Evolutionary conservation across 179 eudicot species (phyloP).

Genomic region (Dionaea muscipula): DNA sequence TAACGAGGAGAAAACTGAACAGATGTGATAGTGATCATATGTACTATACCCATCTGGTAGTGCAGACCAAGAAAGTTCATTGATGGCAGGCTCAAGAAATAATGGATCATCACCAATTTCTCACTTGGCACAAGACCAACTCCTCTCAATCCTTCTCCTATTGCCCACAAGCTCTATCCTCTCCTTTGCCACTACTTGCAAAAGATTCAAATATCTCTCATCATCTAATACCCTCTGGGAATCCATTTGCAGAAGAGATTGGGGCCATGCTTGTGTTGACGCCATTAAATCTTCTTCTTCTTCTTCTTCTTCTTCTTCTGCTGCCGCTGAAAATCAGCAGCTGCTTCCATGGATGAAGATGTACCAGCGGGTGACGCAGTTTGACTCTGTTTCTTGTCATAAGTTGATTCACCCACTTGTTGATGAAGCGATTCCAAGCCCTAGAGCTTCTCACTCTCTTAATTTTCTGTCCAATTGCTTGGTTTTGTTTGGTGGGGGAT

Average conservation of each 20-base stretch:
- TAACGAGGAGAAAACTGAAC: too few relatives aligned
- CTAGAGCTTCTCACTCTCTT: constrained; percentile 89
- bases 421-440: constrained; percentile 34
- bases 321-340: too few relatives aligned
- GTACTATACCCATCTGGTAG: too few relatives aligned
- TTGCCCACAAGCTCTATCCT: constrained; percentile 63
- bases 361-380: constrained; percentile 40
- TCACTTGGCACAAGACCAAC: constrained; percentile 53
- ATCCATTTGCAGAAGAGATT: constrained; percentile 64
- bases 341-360: constrained; percentile 46
- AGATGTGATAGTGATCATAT: too few relatives aligned
- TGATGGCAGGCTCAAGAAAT: constrained; percentile 20
- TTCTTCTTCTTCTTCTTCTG: constrained; percentile 4
- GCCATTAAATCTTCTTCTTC: constrained; percentile 25
- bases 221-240: constrained; percentile 71
- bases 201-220: constrained; percentile 34
- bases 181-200: constrained; percentile 65
- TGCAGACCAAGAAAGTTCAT: neutral
- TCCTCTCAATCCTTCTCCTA: constrained; percentile 55
- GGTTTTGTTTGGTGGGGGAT: constrained; percentile 91
- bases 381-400: constrained; percentile 48
- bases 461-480: constrained; percentile 56
- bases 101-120: constrained; percentile 34
- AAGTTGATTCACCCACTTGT: constrained; percentile 28
- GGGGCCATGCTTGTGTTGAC: constrained; percentile 52